Base-by-base conservation (phyloP, 1,139 yeast species). In the Torulaspora globosa region DNA sequence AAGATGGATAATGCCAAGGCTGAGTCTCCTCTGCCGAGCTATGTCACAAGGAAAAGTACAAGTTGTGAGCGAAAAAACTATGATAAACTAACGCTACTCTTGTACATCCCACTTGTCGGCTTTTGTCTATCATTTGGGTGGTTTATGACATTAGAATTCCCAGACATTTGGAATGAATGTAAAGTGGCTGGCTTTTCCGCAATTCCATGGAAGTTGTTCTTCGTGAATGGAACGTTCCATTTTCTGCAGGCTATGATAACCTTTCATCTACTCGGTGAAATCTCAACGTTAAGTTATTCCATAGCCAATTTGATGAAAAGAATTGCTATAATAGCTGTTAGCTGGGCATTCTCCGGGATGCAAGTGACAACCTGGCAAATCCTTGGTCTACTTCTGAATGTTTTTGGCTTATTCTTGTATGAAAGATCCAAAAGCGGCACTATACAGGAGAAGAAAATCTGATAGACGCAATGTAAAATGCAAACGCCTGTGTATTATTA, bases 201-300 rank as follows among this genome's bases (percentile, higher is more conserved):
- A 26, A 41, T 48, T 18, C 73, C 73, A 1, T 69, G 71, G 71
- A 49, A 43, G 6, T 46, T 68, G n/a, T 54, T 69, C 18, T 41
- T 68, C n/a, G 46, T 68, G 3, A 69, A 90, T 65, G 97, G 97
- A 2, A 57, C 82, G 3, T 78, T 90, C 26, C 98, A 92, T 70
- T 90, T 89, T 60, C 64, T 82, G 47, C 98, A 92, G 70, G 84
- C 95, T 41, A 70, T 90, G 59, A 75, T 90, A 46, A 96, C 97
- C 28, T 92, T 89, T 69, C 95, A 88, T 68, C 78, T 92, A 35
- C 72, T 92, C 54, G 97, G 97, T 19, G 74, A 84, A 62, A 80
- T 92, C 28, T 82, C 94, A n/a, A 94, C 97, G 0, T 86, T 92
- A 41, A 86, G 94, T 48, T 92, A 92, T 68, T 85, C 96, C 24